Base-by-base conservation (phyloP, 306 rosid species). In the Acacia acuminata region DNA sequence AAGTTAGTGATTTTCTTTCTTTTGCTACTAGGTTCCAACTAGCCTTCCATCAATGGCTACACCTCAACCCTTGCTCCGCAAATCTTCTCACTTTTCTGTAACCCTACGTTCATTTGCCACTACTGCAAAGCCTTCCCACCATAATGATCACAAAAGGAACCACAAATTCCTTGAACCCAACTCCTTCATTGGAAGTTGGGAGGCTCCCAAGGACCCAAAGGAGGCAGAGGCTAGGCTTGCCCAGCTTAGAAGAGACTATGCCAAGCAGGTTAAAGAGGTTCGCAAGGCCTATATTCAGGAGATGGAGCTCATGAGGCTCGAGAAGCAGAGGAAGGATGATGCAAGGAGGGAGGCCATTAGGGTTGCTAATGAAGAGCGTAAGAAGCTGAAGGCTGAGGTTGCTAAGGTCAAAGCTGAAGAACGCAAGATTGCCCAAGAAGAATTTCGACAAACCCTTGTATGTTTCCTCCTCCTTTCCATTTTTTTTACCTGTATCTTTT, bases 161-260 rank as follows among this genome's bases (percentile, higher is more conserved):
- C 97, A 94, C 87, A 68, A 67, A 22, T 94, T 76, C 84, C 78
- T 86, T 13, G 87, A 89, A 20, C 83, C 92, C 8, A 79, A 8
- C 66, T 67, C 93, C 43, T 92, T 81, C 78, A 53, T 92, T 3
- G 93, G 94, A 0, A 86, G 94, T 88, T 94, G 98, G 98, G 81
- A 90, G 71, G 63, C 88, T n/a, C 93, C 94, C 10, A 87, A 42
- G 76, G 85, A 90, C 74, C 97, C 97, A 3, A 83, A 85, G 86
- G 96, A 92, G 64, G 97, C 96, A 30, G 85, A 90, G 87, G 87
- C 88, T 27, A 88, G 73, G 86, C 97, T 94, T 8, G 89, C 89
- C 5, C 77, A 24, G 63, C 90, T 94, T 27, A 87, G 97, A 4
- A 84, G 92, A 77, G 90, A 94, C 32, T 92, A 92, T n/a, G 94